These are phyloP conservation scores for Cladosporium halotolerans DNA, from an alignment of 2,329 filamentous ascomycete species.

Conservation along the genomic window DNA sequence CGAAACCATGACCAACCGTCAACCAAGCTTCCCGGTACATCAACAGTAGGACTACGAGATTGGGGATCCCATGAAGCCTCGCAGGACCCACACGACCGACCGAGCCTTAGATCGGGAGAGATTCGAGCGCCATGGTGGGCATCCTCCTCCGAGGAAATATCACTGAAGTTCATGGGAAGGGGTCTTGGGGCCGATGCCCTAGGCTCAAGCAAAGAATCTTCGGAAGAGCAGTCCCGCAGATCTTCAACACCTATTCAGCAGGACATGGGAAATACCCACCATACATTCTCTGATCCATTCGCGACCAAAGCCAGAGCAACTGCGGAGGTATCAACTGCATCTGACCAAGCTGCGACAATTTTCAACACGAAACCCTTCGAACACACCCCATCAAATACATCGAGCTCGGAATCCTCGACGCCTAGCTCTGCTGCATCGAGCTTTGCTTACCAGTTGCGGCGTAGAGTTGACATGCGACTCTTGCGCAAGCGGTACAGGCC, in stretches of 20 bases:
- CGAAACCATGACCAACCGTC: constrained; percentile 4
- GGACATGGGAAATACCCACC: too few relatives aligned
- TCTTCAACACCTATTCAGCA: background rate
- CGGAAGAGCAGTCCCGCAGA: background rate
- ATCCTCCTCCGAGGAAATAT: constrained; percentile 25
- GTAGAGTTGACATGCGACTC: constrained; percentile 21
- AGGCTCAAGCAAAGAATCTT: background rate
- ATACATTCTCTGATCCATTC: background rate
- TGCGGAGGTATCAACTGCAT: too few relatives aligned
- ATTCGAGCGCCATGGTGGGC: constrained; percentile 24
- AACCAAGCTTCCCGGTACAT: background rate
- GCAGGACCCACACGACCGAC: constrained; percentile 19
- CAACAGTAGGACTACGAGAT: constrained; percentile 18
- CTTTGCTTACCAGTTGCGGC: constrained; percentile 21
- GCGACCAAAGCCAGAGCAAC: background rate
- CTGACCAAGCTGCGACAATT: background rate
- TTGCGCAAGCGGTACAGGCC: constrained; percentile 26
- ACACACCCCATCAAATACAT: constrained; percentile 12
- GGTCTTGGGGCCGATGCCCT: constrained; percentile 27
- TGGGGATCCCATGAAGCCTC: constrained; percentile 8
- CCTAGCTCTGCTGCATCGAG: constrained; percentile 24
- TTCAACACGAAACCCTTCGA: constrained; percentile 1
- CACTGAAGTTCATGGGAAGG: constrained; percentile 30
- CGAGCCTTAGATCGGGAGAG: constrained; percentile 24
- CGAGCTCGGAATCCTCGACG: constrained; percentile 14